Base-by-base conservation (phyloP, 768 basidiomycete genomes). In the Phaeolepiota aurea region DNA sequence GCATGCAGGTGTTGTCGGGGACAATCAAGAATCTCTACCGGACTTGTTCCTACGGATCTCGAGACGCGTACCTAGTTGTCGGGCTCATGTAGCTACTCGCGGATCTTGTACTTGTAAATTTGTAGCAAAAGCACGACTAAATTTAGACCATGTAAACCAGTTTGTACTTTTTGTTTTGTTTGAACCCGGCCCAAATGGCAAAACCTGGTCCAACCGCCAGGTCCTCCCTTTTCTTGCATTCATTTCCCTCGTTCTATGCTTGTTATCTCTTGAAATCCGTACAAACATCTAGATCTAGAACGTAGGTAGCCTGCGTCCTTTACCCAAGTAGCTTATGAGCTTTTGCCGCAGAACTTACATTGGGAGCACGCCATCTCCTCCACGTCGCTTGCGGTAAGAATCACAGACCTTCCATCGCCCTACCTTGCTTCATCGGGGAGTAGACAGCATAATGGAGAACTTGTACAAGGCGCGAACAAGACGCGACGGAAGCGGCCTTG, bases 391-490 rank as follows among this genome's bases (percentile, higher is more conserved):
- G 21, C 68, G 79, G 77, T 78, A 45, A 10, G 19, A 9, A 35
- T 32, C n/a, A n/a, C n/a, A n/a, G n/a, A n/a, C n/a, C n/a, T n/a
- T n/a, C 9, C 18, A 19, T 35, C 9, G 33, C 9, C 16, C 15
- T 35, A 28, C n/a, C 25, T n/a, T 28, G 25, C n/a, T 28, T 28
- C n/a, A n/a, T n/a, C n/a, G n/a, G 25, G 7, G 25, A n/a, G 31
- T 38, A 79, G 85, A 19, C 87, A 89, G 51, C 87, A 91, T 56
- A 91, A 91, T 60, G 87, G 87, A 20, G 77, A 83, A 56, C 57
- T 88, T 41, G 61, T 70, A 0, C 73, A 76, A 51, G 87, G 87
- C 13, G 87, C 86, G 7, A 68, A 64, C 58, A 82, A 75, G 57
- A 89, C 87, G 0, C 61, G 59, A 32, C 48, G 62, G 18, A 71